phyloP scores from a whole-genome alignment of 441 rosid genomes.

The Dalechampia spathulata region DNA sequence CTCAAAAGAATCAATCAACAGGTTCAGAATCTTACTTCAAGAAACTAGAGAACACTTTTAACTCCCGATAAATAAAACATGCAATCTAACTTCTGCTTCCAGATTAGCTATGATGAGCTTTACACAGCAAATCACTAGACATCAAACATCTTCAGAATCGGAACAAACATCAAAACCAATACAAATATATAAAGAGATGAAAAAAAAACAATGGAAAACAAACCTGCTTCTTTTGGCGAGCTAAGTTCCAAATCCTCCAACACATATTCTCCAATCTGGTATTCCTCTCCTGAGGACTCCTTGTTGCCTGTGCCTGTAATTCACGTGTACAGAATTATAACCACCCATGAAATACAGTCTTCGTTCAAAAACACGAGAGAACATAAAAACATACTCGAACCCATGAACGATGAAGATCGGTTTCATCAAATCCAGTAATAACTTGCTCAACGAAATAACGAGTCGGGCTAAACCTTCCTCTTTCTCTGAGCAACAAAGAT shows the following conservation, averaged over 20 bases:
- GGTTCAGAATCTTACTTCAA: too few species aligned
- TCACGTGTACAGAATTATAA: not conserved
- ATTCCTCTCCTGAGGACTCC: constrained; percentile 89
- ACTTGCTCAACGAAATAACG: constrained; percentile 98
- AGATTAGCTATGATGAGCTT: too few species aligned
- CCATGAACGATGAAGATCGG: constrained; percentile 97
- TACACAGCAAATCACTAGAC: too few species aligned
- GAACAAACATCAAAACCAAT: not conserved
- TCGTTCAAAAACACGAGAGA: not conserved
- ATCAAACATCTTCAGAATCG: too few species aligned
- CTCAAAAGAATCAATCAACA: too few species aligned
- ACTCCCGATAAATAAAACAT: too few species aligned
- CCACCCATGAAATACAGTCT: not conserved
- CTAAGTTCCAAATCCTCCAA: constrained; percentile 98
- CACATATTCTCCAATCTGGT: constrained; percentile 94
- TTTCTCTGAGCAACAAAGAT: constrained; percentile 78
- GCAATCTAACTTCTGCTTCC: too few species aligned
- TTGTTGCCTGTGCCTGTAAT: constrained; percentile 76
- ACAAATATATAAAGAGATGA: not conserved
- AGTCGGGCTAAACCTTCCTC: constrained; percentile 97
- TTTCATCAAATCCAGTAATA: constrained; percentile 94
- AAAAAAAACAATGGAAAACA: not conserved
- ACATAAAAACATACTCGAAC: constrained; percentile 32
- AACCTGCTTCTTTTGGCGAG: constrained; percentile 95
- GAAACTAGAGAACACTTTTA: too few species aligned